Conservation (phyloP, 352 stramenopile genomes). For the Phytophthora citricola region DNA sequence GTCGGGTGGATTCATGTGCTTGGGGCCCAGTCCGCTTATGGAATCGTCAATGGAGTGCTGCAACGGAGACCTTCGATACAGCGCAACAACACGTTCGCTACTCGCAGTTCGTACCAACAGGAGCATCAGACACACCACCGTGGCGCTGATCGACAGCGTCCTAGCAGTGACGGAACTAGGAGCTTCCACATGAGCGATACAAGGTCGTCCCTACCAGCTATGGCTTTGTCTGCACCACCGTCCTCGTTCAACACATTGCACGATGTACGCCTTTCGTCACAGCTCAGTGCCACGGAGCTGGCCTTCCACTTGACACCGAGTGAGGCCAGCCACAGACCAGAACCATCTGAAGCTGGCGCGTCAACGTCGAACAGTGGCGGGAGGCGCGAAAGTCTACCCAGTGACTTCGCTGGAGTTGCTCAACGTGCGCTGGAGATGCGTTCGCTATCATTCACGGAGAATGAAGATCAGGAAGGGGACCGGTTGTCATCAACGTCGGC, state of each 20-base stretch:
- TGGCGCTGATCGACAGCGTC: conserved; percentile 15
- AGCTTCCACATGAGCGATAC: conserved; percentile 24
- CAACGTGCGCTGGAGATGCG: conserved; percentile 26
- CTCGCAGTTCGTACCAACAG: conserved; percentile 35
- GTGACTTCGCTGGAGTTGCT: conserved; percentile 14
- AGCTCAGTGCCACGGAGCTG: conserved; percentile 36
- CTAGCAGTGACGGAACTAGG: conserved; percentile 18
- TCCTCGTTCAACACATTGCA: conserved; percentile 23
- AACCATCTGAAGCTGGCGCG: conserved; percentile 14
- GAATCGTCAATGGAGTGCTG: conserved; percentile 31
- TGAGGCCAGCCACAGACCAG: conserved; percentile 16
- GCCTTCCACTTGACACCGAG: conserved; percentile 31
- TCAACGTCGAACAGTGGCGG: conserved; percentile 3
- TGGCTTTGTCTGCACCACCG: conserved; percentile 23
- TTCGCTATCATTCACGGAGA: conserved; percentile 39
- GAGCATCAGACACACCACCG: conserved; percentile 14
- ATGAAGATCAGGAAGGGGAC: conserved; percentile 33
- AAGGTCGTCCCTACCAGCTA: conserved; percentile 31
- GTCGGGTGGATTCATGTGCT: conserved; percentile 72
- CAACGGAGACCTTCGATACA: conserved; percentile 18
- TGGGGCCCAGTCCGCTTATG: conserved; percentile 55
- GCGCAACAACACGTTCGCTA: conserved; percentile 42
- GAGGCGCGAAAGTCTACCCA: conserved; percentile 34
- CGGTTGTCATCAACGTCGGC: conserved; percentile 32
- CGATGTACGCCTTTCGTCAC: conserved; percentile 18